These are phyloP conservation scores for Cytospora piceae DNA, from an alignment of 2,329 filamentous ascomycete genomes.

Conservation along the genomic window DNA sequence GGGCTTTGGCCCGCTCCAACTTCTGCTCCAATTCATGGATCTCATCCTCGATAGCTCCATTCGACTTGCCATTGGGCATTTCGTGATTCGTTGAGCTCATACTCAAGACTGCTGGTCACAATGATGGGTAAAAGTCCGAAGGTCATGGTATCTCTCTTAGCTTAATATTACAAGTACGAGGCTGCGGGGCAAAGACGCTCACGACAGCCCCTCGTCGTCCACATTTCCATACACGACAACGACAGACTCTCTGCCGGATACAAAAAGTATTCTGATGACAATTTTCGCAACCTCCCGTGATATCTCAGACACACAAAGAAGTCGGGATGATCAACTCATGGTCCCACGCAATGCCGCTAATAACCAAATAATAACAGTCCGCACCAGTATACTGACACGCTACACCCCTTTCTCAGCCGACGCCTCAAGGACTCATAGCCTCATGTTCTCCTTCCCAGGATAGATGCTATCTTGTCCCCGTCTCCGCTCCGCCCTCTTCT, in stretches of 20 bases:
- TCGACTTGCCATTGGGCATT: conserved; percentile 7
- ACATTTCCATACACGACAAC: conserved; percentile 20
- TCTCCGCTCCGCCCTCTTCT: conserved; percentile 56
- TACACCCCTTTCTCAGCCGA: conserved; percentile 25
- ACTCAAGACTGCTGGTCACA: neutral
- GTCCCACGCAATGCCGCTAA: conserved; percentile 27
- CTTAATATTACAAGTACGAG: conserved; percentile 19
- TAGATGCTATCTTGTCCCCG: conserved; percentile 39
- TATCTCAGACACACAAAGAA: conserved; percentile 31
- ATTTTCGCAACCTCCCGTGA: conserved; percentile 15
- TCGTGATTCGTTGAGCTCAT: conserved; percentile 14
- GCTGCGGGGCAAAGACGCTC: conserved; percentile 29
- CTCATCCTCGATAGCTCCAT: conserved; percentile 49
- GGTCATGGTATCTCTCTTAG: conserved; percentile 23
- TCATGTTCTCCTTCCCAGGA: conserved; percentile 57
- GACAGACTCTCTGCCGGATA: conserved; percentile 7
- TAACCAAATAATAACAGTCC: conserved; percentile 22
- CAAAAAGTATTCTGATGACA: neutral
- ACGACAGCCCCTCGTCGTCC: conserved; percentile 16
- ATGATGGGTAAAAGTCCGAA: conserved; percentile 3
- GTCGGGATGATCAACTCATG: conserved; percentile 24
- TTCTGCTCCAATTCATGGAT: conserved; percentile 59
- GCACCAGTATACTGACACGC: conserved; percentile 20
- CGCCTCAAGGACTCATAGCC: conserved; percentile 40
- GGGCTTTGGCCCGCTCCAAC: conserved; percentile 46